Evolutionary conservation across 2,329 filamentous ascomycete genomes (phyloP).

Genomic region (Colletotrichum magnum): DNA sequence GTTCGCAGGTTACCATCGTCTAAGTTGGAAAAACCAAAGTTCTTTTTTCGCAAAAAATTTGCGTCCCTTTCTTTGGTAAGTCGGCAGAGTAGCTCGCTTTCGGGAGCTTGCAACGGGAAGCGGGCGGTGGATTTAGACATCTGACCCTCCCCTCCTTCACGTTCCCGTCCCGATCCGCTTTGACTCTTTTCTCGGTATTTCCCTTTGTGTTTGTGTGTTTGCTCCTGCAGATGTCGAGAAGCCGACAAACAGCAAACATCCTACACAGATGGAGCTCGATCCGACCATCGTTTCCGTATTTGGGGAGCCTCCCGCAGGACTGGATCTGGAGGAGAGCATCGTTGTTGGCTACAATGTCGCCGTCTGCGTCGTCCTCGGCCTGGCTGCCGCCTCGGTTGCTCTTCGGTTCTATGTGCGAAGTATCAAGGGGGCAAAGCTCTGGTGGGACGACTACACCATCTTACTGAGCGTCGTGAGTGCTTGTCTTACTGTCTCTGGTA

Average conservation of each 20-base stretch:
- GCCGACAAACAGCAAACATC: neutral
- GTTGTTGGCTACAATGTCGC: conserved; percentile 2
- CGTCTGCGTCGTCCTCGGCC: conserved; percentile 5
- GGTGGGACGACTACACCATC: conserved; percentile 23
- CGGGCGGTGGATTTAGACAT: no score
- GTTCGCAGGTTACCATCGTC: no score
- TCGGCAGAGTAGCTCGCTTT: no score
- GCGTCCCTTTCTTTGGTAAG: no score
- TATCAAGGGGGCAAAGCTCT: conserved; percentile 7
- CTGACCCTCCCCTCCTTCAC: no score
- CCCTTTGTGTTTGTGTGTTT: neutral
- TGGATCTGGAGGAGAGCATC: neutral
- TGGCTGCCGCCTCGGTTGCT: conserved; percentile 18
- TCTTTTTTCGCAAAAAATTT: no score
- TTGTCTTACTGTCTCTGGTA: neutral
- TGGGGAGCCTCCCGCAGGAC: neutral
- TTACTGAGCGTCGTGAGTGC: conserved; percentile 13
- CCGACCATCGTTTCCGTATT: conserved; percentile 18
- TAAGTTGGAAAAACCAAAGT: no score
- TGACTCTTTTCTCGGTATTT: neutral
- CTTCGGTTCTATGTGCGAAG: conserved; percentile 21
- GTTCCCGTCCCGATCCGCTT: no score
- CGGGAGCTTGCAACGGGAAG: no score
- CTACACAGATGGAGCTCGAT: neutral
- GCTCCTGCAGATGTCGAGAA: no score